phyloP scores from a whole-genome alignment of 2,329 filamentous ascomycete genomes.

The Waltergamsia citrina region DNA sequence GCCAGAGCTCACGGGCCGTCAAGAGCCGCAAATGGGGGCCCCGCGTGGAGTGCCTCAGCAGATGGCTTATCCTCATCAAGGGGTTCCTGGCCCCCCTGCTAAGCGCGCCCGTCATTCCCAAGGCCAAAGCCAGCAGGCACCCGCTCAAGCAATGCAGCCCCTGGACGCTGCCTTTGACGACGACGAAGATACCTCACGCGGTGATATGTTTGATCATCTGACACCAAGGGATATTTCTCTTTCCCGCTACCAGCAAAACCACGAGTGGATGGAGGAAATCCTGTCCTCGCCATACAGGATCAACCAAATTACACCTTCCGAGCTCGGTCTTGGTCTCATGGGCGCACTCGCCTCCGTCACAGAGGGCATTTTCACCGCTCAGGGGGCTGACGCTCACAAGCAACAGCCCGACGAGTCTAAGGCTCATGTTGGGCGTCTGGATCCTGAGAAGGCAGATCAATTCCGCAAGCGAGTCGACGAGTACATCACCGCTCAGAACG shows the following conservation, averaged over 20 bases:
- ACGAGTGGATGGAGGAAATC: constrained; percentile 99
- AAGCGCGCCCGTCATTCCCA: constrained; percentile 43
- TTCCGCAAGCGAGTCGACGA: constrained; percentile 72
- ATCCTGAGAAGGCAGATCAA: constrained; percentile 68
- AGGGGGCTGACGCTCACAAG: constrained; percentile 36
- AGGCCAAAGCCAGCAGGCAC: constrained; percentile 25
- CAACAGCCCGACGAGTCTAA: constrained; percentile 34
- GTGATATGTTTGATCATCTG: constrained; percentile 83
- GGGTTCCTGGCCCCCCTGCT: constrained; percentile 38
- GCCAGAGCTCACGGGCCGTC: constrained; percentile 40
- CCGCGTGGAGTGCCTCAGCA: constrained; percentile 44
- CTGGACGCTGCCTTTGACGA: constrained; percentile 58
- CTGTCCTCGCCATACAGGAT: constrained; percentile 84
- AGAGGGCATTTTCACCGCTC: constrained; percentile 70
- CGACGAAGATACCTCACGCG: constrained; percentile 78
- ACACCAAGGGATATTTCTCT: constrained; percentile 85
- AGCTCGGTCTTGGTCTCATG: constrained; percentile 75
- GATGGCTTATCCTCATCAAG: constrained; percentile 53
- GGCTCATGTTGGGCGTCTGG: constrained; percentile 54
- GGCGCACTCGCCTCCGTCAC: constrained; percentile 78
- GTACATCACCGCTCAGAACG: constrained; percentile 62
- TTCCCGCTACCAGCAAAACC: constrained; percentile 83
- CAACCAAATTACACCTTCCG: constrained; percentile 74
- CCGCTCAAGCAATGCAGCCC: constrained; percentile 3
- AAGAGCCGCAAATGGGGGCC: constrained; percentile 36